A percentile compares a stretch with the other conserved stretches of the same genome.
Conservation (phyloP, 2,329 filamentous ascomycete genomes). For the Aspergillus sp. region DNA sequence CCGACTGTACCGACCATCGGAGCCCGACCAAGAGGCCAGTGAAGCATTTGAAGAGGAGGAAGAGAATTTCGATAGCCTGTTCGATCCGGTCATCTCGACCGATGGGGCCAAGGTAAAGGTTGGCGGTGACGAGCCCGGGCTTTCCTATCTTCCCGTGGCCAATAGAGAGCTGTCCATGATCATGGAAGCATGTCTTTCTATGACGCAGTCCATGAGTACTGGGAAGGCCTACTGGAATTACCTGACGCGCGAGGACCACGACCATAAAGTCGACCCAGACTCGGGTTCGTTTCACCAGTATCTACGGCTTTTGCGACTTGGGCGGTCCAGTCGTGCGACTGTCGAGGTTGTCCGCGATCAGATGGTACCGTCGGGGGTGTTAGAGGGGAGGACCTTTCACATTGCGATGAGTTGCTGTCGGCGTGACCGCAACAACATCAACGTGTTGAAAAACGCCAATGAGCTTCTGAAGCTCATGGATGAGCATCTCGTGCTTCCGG, state of each 20-base stretch:
- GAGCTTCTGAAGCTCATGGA: conserved; percentile 65
- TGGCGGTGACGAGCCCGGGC: conserved; percentile 7
- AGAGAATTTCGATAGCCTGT: conserved; percentile 33
- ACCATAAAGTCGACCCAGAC: conserved; percentile 68
- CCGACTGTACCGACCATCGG: conserved; percentile 19
- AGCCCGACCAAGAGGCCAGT: conserved; percentile 11
- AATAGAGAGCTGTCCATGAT: conserved; percentile 66
- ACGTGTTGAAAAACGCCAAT: conserved; percentile 64
- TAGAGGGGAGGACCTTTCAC: conserved; percentile 59
- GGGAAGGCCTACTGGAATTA: conserved; percentile 76
- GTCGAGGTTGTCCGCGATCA: conserved; percentile 58
- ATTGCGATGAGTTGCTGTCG: conserved; percentile 72
- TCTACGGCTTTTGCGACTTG: conserved; percentile 64
- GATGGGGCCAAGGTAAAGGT: conserved; percentile 1
- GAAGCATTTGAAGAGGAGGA: conserved; percentile 24
- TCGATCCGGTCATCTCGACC: conserved; percentile 30
- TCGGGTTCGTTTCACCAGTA: conserved; percentile 66
- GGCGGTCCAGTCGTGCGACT: conserved; percentile 63
- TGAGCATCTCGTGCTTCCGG: conserved; percentile 26
- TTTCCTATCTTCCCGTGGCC: conserved; percentile 46
- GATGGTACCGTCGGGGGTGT: conserved; percentile 47
- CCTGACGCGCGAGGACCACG: conserved; percentile 52
- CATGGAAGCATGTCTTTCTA: conserved; percentile 59
- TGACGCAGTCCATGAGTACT: conserved; percentile 59
- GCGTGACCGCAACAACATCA: conserved; percentile 73